Evolutionary conservation across 495 filamentous ascomycete species (phyloP).

Genomic region (Choiromyces venosus): DNA sequence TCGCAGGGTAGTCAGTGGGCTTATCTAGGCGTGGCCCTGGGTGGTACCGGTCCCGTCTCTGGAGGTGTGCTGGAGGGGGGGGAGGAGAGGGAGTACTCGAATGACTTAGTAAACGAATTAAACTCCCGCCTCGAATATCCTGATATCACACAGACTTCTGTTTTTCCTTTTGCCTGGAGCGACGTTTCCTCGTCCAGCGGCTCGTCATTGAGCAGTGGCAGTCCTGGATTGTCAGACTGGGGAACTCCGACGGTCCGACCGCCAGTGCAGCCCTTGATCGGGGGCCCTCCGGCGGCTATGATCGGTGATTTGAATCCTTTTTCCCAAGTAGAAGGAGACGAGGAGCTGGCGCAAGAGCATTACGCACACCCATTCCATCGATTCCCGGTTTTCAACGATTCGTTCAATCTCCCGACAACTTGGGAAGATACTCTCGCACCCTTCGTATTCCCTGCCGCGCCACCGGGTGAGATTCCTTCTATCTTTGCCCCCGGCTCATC

Average conservation of each 20-base stretch:
- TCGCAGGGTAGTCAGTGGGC: not conserved
- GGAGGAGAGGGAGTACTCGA: not conserved
- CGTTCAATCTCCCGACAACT: not conserved
- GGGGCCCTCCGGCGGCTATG: not conserved
- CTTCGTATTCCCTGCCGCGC: not conserved
- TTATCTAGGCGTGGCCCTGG: not conserved
- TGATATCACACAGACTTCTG: not conserved
- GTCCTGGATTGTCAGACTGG: not conserved
- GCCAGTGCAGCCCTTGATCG: not conserved
- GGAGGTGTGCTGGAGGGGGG: not conserved
- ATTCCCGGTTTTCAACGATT: not conserved
- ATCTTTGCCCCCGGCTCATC: no score
- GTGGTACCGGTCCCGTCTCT: no score
- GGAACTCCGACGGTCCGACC: not conserved
- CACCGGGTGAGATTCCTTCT: not conserved
- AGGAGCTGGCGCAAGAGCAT: not conserved
- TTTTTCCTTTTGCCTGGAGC: not conserved
- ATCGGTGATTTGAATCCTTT: not conserved
- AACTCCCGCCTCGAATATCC: not conserved
- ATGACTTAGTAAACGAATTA: not conserved
- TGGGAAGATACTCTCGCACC: not conserved
- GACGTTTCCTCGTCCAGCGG: not conserved
- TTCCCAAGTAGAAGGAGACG: not conserved
- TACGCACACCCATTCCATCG: not conserved
- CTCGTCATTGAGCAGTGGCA: not conserved